Evolutionary conservation across 495 filamentous ascomycete genomes (phyloP), one percentile per base, ranked within the genome.

Genomic region (Aspergillus asperescens): DNA sequence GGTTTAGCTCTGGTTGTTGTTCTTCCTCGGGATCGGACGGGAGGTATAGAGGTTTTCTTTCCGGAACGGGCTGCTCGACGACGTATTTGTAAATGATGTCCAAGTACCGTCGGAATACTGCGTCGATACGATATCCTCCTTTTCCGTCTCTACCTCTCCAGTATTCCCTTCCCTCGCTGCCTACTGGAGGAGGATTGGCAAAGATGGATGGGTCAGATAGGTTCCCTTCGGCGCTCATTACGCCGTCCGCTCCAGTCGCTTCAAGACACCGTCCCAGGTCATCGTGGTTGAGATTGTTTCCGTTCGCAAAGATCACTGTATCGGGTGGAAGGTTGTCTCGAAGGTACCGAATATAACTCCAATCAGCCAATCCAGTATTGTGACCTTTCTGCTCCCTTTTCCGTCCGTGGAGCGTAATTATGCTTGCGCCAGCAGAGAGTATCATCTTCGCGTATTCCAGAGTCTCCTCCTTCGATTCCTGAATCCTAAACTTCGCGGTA

Each of bases 171-270:
- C 77, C 81, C 62, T 87, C 85, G 23, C 80, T 62, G 3, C 85
- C 88, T 1, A 74, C 48, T 1, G 76, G 59, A 1, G 88, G 89
- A 10, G 82, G 75, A 38, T 78, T 69, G 34, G 83, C 82, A 66
- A 97, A 97, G 28, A 97, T 86, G 1, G 83, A 81, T 0, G 93
- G 93, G 63, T 98, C 90, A 57, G 85, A 88, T 1, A 98, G 77
- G 60, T 95, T 95, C 1, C 90, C 92, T 61, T 98, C 93, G 1
- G 93, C 93, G 55, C 83, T 89, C 93, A 98, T 97, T 27, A 98
- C 85, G 12, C 79, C 93, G 67, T 98, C 93, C 1, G 84, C 92
- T 12, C 89, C 89, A 0, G 93, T 98, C n/a, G 74, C 85, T 52
- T 81, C 77, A 12, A 97, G 70, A 61, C 93, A 99, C 27, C 64